Conservation (phyloP, 2,329 filamentous ascomycete genomes). For the Achaetomium macrosporum region DNA sequence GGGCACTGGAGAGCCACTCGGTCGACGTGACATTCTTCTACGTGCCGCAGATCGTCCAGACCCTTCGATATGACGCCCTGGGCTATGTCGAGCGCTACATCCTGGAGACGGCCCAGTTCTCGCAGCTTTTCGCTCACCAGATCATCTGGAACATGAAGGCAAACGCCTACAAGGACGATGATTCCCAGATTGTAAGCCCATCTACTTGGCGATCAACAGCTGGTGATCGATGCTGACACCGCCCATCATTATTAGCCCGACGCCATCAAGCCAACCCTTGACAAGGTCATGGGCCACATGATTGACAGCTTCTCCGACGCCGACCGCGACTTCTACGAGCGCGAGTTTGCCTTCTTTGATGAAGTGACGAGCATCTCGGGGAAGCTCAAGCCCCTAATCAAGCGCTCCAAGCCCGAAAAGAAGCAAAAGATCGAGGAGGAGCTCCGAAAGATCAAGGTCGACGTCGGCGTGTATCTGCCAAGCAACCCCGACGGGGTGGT, state of each 20-base stretch:
- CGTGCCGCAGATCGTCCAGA: conserved; percentile 95
- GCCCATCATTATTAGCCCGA: conserved; percentile 55
- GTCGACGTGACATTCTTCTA: conserved; percentile 99
- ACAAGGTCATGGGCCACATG: conserved; percentile 81
- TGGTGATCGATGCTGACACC: conserved; percentile 4
- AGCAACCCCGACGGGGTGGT: conserved; percentile 96
- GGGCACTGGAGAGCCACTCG: conserved; percentile 85
- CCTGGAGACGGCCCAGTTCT: conserved; percentile 91
- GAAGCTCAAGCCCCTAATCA: conserved; percentile 90
- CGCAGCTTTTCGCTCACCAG: conserved; percentile 97
- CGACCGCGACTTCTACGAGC: conserved; percentile 83
- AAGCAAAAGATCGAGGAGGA: conserved; percentile 99
- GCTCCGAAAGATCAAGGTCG: conserved; percentile 91
- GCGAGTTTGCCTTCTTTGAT: conserved; percentile 96
- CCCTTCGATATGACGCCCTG: conserved; percentile 82
- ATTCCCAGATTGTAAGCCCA: conserved; percentile 68
- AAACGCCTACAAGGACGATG: conserved; percentile 96
- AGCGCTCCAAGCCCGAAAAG: conserved; percentile 89
- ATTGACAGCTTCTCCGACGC: conserved; percentile 71
- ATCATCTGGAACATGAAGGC: conserved; percentile 99
- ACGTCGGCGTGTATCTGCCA: conserved; percentile 93
- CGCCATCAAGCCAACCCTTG: conserved; percentile 85
- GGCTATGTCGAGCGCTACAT: conserved; percentile 97
- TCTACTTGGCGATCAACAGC: neutral
- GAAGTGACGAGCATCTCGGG: conserved; percentile 94